Base-by-base conservation (phyloP, 306 rosid genomes). In the Vigna mungo region DNA sequence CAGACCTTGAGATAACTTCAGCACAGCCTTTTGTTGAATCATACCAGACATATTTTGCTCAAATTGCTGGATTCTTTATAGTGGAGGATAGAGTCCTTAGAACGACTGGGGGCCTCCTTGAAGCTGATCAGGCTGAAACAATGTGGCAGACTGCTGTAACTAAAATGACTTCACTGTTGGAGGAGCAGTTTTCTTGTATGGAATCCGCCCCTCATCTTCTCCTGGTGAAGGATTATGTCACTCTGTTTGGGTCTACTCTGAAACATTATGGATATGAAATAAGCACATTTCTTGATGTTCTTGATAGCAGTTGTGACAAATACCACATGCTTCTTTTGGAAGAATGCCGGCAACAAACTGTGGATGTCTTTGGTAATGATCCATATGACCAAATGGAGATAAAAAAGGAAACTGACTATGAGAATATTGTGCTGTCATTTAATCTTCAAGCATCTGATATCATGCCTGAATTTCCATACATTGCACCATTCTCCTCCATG, bases 81-180 rank as follows among this genome's bases (percentile, higher is more conserved):
- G 97, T 95, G 75, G 99, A 95, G 89, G 90, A 95, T 85, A 90
- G 90, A 63, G 93, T 95, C 51, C 78, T 92, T 79, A 88, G 96
- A 82, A 95, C 99, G 52, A 88, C 96, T 6, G 93, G 86, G 46
- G 87, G 88, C 43, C 89, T 92, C 25, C 85, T 90, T 65, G 74
- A 78, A 70, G 83, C 85, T 39, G 96, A 92, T 76, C 97, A 92
- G 86, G 82, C 86, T 48, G 94, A 86, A 68, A 86, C 93, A 59
- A 89, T 95, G 97, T 92, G 96, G 93, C 97, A 92, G 69, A 90
- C 91, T 1, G 92, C 97, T 55, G 55, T 90, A 32, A 65, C 88
- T 15, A 92, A 89, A 84, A 82, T 88, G 88, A 78, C 87, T 37
- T 87, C 91, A 5, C 25, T 92, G 71, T 85, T 95, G 76, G 93